A percentile compares a stretch with the other conserved stretches of the same genome.
phyloP scores from a whole-genome alignment of 2,329 filamentous ascomycete species.

The Fusarium newnesense region DNA sequence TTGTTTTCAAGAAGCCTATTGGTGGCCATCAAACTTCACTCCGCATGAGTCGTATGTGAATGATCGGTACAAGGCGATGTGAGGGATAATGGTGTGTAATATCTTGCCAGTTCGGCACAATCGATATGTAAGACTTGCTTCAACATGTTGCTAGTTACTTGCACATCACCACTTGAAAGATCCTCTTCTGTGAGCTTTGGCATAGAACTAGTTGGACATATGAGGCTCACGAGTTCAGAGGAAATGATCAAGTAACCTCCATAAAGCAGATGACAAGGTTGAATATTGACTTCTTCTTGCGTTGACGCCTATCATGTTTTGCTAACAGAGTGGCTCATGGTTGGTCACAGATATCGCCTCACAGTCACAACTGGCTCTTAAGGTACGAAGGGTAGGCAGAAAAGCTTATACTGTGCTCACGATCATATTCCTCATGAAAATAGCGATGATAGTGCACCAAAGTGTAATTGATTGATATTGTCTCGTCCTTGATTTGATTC shows the following conservation, averaged over 20 bases:
- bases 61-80: too few relatives aligned
- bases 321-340: too few relatives aligned
- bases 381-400: neutral
- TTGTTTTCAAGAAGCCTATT: too few relatives aligned
- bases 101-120: too few relatives aligned
- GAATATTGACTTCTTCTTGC: neutral
- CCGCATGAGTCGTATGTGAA: too few relatives aligned
- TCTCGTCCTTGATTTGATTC: neutral
- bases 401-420: too few relatives aligned
- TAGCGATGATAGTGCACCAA: neutral
- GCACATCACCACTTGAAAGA: neutral
- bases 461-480: accelerated
- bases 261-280: accelerated
- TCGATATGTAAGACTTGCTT: too few relatives aligned
- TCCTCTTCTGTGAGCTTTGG: neutral
- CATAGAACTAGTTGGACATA: neutral
- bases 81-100: too few relatives aligned
- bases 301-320: accelerated
- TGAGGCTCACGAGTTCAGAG: neutral
- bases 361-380: too few relatives aligned
- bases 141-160: neutral
- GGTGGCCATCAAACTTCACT: too few relatives aligned
- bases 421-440: too few relatives aligned
- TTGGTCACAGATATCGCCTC: neutral
- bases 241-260: too few relatives aligned